Conservation (phyloP, 805 yeast species). For the Wickerhamiella australiensis region DNA sequence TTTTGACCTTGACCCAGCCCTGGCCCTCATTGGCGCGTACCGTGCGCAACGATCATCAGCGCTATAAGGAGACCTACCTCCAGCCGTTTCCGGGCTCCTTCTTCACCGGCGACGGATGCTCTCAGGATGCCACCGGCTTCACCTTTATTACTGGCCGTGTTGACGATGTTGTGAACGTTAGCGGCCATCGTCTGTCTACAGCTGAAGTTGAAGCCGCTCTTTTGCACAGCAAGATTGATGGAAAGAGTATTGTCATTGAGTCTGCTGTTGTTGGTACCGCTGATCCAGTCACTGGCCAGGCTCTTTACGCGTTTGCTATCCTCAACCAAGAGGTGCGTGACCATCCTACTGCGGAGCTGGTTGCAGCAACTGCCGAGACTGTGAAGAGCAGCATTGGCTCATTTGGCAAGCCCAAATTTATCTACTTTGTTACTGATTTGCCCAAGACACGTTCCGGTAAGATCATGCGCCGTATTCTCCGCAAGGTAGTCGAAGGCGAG, state of each 20-base stretch:
- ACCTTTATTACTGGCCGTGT: constrained; percentile 81
- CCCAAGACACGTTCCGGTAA: constrained; percentile 93
- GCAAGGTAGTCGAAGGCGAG: constrained; percentile 77
- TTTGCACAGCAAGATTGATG: constrained; percentile 37
- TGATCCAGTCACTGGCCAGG: constrained; percentile 78
- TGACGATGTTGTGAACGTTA: constrained; percentile 78
- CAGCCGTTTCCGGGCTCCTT: constrained; percentile 72
- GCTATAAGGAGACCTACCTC: constrained; percentile 70
- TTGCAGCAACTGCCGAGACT: constrained; percentile 57
- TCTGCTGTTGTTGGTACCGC: constrained; percentile 75
- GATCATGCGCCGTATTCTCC: constrained; percentile 85
- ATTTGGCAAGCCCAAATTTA: constrained; percentile 80
- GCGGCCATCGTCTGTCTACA: constrained; percentile 79
- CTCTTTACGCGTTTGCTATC: constrained; percentile 71
- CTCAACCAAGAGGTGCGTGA: constrained; percentile 36
- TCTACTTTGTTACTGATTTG: constrained; percentile 65
- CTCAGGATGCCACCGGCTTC: constrained; percentile 71
- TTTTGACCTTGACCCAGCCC: constrained; percentile 52
- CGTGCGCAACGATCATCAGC: constrained; percentile 62
- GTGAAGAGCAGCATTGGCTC: constrained; percentile 73
- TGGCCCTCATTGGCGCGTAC: constrained; percentile 87
- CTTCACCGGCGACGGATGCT: constrained; percentile 87
- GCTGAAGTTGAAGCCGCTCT: constrained; percentile 80
- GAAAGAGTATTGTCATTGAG: constrained; percentile 50
- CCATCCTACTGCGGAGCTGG: constrained; percentile 6